A percentile compares a stretch with the other conserved stretches of the same genome.
These are phyloP conservation scores for Rhodomyrtus tomentosa DNA, from an alignment of 345 rosid genomes.

Conservation along the genomic window DNA sequence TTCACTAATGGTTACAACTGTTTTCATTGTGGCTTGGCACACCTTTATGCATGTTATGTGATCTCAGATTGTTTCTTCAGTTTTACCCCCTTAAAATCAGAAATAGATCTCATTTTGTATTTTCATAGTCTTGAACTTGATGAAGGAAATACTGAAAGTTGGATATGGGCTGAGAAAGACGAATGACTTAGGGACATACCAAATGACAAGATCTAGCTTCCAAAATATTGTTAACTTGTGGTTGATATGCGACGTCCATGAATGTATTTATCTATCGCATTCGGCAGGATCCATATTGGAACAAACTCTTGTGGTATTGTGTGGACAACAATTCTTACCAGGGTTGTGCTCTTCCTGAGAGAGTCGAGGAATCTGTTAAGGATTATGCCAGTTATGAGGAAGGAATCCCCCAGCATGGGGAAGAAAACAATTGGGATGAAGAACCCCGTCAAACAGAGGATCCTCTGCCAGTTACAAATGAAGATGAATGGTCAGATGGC, in stretches of 20 bases:
- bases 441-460: slow-evolving; percentile 8
- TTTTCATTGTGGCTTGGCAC: neutral
- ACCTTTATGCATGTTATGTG: neutral
- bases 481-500: slow-evolving; percentile 68
- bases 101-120: neutral
- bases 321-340: slow-evolving; percentile 56
- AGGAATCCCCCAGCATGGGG: neutral
- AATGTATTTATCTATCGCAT: neutral
- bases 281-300: slow-evolving; percentile 66
- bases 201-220: neutral
- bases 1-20: neutral
- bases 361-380: slow-evolving; percentile 12
- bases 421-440: slow-evolving; percentile 16
- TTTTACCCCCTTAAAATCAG: neutral
- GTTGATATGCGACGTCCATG: neutral
- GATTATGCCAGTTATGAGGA: neutral
- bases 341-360: slow-evolving; percentile 73
- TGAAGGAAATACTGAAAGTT: neutral
- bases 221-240: neutral
- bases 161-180: neutral
- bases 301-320: slow-evolving; percentile 63
- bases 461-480: slow-evolving; percentile 26
- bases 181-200: neutral
- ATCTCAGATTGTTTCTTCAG: neutral
- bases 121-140: neutral